Conservation (phyloP, 768 basidiomycete genomes). For the Suillus cothurnatus region DNA sequence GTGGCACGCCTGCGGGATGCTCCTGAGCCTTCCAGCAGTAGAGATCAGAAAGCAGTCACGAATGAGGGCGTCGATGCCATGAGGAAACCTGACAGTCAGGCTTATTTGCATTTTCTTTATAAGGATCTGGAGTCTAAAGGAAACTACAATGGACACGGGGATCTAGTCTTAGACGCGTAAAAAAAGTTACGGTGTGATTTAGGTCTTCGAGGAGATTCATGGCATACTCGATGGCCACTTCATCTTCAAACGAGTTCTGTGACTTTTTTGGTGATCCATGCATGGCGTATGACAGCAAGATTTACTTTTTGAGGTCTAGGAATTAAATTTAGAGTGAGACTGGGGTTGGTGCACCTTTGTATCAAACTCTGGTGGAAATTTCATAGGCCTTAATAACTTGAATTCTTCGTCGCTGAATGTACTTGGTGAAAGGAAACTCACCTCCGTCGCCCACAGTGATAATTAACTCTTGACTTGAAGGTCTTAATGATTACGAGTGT, state of each 20-base stretch:
- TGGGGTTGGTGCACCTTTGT: slow-evolving; percentile 57
- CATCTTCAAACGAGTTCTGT: slow-evolving; percentile 94
- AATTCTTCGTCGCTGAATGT: too few species aligned
- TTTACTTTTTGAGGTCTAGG: slow-evolving; percentile 92
- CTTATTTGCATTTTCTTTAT: slow-evolving; percentile 94
- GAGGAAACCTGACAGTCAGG: slow-evolving; percentile 91
- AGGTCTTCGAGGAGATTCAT: slow-evolving; percentile 92
- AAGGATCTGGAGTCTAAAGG: slow-evolving; percentile 83
- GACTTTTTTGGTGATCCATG: slow-evolving; percentile 95
- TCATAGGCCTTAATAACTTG: slow-evolving; percentile 84
- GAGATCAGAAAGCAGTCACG: slow-evolving; percentile 86
- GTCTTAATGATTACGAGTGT: too few species aligned
- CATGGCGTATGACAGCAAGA: slow-evolving; percentile 83
- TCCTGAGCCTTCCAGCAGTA: slow-evolving; percentile 94
- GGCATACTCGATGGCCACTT: slow-evolving; percentile 95
- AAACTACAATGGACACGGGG: background rate
- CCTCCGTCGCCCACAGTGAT: slow-evolving; percentile 41
- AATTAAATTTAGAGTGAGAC: slow-evolving; percentile 1
- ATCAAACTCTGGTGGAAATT: slow-evolving; percentile 88
- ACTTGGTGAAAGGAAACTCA: slow-evolving; percentile 36
- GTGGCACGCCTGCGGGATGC: slow-evolving; percentile 86
- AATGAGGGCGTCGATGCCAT: slow-evolving; percentile 83
- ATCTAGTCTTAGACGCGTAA: background rate
- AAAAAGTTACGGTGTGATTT: slow-evolving; percentile 66
- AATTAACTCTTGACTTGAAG: too few species aligned